Evolutionary conservation across 225 moss, liverwort and hornwort genomes (phyloP), one percentile per base, ranked within the genome.

Genomic region (Marchantia polymorpha): DNA sequence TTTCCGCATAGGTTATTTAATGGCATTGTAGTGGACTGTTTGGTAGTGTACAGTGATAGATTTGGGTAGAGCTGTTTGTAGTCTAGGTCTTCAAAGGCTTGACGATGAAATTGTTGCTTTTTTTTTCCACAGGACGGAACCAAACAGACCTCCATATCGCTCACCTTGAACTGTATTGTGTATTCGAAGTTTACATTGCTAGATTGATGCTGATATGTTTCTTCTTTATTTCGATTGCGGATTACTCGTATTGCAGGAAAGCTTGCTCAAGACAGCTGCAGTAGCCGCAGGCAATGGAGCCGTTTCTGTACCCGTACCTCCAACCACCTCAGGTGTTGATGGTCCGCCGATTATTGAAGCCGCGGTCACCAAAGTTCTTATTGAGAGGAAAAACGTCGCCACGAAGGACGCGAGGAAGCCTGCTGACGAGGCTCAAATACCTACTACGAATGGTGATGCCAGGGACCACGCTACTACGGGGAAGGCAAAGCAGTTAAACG

Each of bases 401-500:
- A 69, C 80, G 39, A 99, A 93, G 79, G 89, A 91, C 80, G 55
- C 82, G 79, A 91, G 87, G 79, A 92, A 90, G 82, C 86, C 83
- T 77, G 75, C 82, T 56, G 92, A 92, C 80, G 93, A 95, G 82
- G 89, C 89, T 77, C 92, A 90, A 73, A 84, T 86, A 67, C 86
- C 90, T 30, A 83, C 83, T 79, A 83, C 90, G 77, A 95, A 95
- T 83, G 95, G 95, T 76, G 93, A 93, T 77, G 88, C 93, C 75
- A 91, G 91, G 86, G 94, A 91, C 85, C 93, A 94, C 79, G 79
- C 83, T 74, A 81, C 83, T 81, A 85, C 89, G 81, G 94, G 89
- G 80, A 92, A 90, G 84, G 86, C 91, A 79, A 97, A 93, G 83
- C 85, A 79, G 75, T 64, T 82, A 68, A 91, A 87, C 85, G 91